Conservation (phyloP, 2,329 filamentous ascomycete genomes). For the Neopestalotiopsis rosae region DNA sequence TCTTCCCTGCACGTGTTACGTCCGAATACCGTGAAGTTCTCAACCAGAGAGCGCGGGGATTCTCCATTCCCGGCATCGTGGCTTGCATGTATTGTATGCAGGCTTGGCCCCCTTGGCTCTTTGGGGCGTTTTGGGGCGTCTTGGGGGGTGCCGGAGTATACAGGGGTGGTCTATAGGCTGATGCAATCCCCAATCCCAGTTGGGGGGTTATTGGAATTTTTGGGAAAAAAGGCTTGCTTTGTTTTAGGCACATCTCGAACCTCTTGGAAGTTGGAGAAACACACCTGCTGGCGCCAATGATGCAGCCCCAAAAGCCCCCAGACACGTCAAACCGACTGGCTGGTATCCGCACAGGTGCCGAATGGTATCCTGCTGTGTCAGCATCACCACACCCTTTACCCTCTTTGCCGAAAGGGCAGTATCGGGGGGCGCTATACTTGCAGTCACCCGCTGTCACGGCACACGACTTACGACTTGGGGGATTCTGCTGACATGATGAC, state of each 20-base stretch:
- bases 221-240: neutral
- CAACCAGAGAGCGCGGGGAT: neutral
- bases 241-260: neutral
- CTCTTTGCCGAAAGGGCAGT: neutral
- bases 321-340: neutral
- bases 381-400: neutral
- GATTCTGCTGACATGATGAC: neutral
- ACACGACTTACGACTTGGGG: neutral
- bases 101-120: neutral
- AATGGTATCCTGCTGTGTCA: neutral
- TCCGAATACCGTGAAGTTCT: neutral
- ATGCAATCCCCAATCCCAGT: neutral
- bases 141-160: neutral
- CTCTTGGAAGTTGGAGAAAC: neutral
- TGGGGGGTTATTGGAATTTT: neutral
- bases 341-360: neutral
- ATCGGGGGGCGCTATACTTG: neutral
- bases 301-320: neutral
- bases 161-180: neutral
- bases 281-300: neutral
- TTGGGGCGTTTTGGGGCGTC: neutral
- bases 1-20: constrained; percentile 1
- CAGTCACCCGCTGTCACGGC: neutral
- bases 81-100: neutral
- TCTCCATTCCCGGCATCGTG: neutral